Evolutionary conservation across 805 yeast genomes (phyloP).

Genomic region (Candida broadrunensis): DNA sequence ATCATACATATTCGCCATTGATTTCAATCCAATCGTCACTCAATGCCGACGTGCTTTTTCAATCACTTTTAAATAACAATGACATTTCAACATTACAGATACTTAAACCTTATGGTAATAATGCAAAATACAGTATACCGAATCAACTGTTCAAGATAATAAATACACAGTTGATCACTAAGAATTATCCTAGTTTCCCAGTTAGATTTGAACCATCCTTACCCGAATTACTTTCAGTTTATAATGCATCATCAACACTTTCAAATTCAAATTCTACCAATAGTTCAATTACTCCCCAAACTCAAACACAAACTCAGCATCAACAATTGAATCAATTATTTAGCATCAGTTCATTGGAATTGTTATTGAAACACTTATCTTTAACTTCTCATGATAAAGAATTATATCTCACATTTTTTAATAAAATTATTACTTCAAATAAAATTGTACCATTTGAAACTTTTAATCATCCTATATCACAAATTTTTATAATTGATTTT

Average conservation of each 20-base stretch:
- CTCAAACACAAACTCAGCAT: constrained; percentile 1
- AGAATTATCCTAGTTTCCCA: constrained; percentile 51
- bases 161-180: constrained; percentile 50
- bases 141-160: constrained; percentile 46
- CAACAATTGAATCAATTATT: constrained; percentile 24
- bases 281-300: not conserved
- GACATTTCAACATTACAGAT: constrained; percentile 45
- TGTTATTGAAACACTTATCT: constrained; percentile 18
- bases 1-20: constrained; percentile 51
- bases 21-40: constrained; percentile 48
- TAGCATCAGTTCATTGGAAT: constrained; percentile 37
- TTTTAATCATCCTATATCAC: constrained; percentile 81
- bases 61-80: constrained; percentile 31
- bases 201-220: constrained; percentile 49
- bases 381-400: constrained; percentile 16
- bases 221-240: constrained; percentile 36
- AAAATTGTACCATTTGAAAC: constrained; percentile 76
- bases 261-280: not conserved
- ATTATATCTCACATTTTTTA: constrained; percentile 55
- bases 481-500: constrained; percentile 61
- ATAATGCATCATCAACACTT: constrained; percentile 9
- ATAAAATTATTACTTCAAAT: constrained; percentile 56
- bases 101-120: constrained; percentile 55
- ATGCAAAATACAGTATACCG: constrained; percentile 39
- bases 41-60: constrained; percentile 44